phyloP scores from a whole-genome alignment of 306 rosid species.

The Glycine soja region DNA sequence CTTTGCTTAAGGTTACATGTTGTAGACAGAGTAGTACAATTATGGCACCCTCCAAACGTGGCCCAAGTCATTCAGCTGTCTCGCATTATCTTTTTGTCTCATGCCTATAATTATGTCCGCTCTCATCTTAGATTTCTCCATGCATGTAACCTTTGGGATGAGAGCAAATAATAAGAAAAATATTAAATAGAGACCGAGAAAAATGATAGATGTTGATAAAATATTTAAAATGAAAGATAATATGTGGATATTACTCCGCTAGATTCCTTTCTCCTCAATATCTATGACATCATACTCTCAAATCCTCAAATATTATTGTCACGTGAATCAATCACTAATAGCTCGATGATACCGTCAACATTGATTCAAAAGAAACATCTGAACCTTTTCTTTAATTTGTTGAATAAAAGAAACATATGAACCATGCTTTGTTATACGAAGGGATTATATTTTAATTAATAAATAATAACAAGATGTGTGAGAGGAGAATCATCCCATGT shows the following conservation, averaged over 20 bases:
- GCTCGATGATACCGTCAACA: neutral
- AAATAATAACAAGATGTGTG: neutral
- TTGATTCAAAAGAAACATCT: no score
- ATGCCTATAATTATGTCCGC: constrained; percentile 13
- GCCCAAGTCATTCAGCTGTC: constrained; percentile 30
- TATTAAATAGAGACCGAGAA: no score
- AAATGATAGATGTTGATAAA: no score
- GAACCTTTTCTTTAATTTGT: neutral
- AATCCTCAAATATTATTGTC: neutral
- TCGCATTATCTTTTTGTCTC: constrained; percentile 44
- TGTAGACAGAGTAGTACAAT: neutral
- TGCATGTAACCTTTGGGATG: constrained; percentile 33
- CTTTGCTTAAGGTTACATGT: neutral
- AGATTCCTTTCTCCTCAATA: constrained; percentile 16
- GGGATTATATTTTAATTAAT: neutral
- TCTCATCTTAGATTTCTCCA: constrained; percentile 1
- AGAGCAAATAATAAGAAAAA: neutral
- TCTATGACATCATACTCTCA: neutral
- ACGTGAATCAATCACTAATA: constrained; percentile 24
- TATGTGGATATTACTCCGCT: neutral
- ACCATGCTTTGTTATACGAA: neutral
- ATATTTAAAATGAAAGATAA: no score
- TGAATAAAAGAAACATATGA: no score
- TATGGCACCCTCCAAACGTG: constrained; percentile 35
- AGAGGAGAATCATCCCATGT: constrained; percentile 4